Base-by-base conservation (phyloP, 1,139 yeast species). In the Candida sanyaensis region DNA sequence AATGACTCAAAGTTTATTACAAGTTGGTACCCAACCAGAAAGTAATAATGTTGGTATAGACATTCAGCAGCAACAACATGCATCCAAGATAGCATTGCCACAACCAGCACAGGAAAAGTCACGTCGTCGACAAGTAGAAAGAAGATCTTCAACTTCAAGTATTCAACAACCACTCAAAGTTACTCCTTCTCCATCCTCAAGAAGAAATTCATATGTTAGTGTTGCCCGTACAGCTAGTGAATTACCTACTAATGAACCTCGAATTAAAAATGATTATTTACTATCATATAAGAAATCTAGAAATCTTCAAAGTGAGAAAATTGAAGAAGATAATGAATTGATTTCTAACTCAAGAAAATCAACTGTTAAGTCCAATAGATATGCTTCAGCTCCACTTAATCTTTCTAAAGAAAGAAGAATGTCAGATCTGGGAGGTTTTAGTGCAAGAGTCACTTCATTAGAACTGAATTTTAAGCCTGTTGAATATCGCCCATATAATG, bases 321-420 rank as follows among this genome's bases (percentile, higher is more conserved):
- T 40, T 12, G 34, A 38, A 27, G 53, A 39, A 10, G 59, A 57
- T 24, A 63, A 60, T 47, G 62, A 56, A 41, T 58, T 71, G 42
- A 50, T 71, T 37, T 55, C 61, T 30, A 65, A 64, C 41, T 64
- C 75, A 10, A 61, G 78, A 51, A 63, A 57, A 41, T 63, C 71
- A 12, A 67, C 73, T 6, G 53, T 70, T 33, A 70, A 65, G 54
- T 66, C 75, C 6, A 71, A 61, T 48, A 60, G 78, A 45, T 69
- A 61, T 44, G 66, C 76, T 6, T 71, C 77, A 17, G 70, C 68
- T 7, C 78, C 79, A 5, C 50, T 52, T 24, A 40, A 44, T 47
- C 34, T 41, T 50, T 31, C 27, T 48, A 33, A 42, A 42, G 42
- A 43, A 23, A 12, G 31, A 27, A n/a, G 17, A 32, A 28, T 23